A percentile compares a stretch with the other conserved stretches of the same genome.
Evolutionary conservation across 495 filamentous ascomycete genomes (phyloP).

Genomic region (Neurospora sp.): DNA sequence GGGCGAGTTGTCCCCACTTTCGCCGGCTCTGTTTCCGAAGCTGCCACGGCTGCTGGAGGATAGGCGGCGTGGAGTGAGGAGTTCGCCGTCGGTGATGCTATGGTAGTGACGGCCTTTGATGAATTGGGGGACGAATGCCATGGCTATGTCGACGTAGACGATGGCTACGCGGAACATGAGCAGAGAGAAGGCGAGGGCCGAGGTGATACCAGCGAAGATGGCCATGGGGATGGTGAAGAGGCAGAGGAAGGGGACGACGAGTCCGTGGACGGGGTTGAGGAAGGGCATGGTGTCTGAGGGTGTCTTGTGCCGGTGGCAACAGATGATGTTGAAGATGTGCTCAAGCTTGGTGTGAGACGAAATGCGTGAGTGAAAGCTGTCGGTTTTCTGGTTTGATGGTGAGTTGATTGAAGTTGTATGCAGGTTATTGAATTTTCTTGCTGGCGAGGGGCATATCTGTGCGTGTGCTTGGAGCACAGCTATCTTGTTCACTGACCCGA

Average conservation of each 20-base stretch:
- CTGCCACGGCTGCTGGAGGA: not conserved
- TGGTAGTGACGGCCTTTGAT: constrained; percentile 30
- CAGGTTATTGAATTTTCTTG: not conserved
- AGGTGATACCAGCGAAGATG: constrained; percentile 59
- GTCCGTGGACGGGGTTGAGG: constrained; percentile 37
- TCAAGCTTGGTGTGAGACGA: not conserved
- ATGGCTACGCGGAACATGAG: constrained; percentile 55
- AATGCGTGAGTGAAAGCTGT: not conserved
- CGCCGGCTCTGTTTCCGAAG: not conserved
- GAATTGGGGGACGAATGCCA: constrained; percentile 48
- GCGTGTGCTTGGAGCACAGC: not conserved
- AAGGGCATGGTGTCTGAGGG: constrained; percentile 26
- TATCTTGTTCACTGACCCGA: not conserved
- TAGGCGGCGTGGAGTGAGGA: not conserved
- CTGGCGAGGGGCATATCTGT: not conserved
- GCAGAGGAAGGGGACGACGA: constrained; percentile 53
- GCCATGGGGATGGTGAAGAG: constrained; percentile 59
- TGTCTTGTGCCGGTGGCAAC: not conserved
- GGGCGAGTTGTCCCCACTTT: constrained; percentile 5
- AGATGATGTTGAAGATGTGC: not conserved
- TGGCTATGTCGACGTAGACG: constrained; percentile 59
- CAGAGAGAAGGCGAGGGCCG: constrained; percentile 51
- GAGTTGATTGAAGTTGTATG: not conserved
- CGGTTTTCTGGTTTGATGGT: not conserved
- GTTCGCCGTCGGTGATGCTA: not conserved